Conservation (phyloP, 371 early-diverging fungal species). For the Capillidium heterosporum region DNA sequence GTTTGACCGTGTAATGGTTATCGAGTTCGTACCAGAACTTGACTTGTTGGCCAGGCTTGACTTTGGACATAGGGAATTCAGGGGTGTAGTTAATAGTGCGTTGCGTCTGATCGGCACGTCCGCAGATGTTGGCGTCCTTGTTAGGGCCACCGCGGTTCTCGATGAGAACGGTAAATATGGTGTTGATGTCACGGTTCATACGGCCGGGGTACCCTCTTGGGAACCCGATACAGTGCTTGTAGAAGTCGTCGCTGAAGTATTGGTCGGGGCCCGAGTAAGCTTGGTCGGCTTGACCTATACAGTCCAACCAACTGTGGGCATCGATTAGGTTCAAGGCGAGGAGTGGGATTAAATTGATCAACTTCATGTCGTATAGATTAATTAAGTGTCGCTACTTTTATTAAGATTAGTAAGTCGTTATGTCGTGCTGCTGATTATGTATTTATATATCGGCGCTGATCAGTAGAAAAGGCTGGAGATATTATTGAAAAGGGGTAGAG, state of each 20-base stretch:
- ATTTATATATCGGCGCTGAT: too few species aligned
- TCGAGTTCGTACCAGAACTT: conserved; percentile 25
- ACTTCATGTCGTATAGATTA: too few species aligned
- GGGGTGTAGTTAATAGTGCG: conserved; percentile 12
- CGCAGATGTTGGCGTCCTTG: conserved; percentile 18
- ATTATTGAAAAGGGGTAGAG: too few species aligned
- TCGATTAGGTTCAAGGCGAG: too few species aligned
- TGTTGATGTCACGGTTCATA: conserved; percentile 18
- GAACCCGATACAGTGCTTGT: conserved; percentile 16
- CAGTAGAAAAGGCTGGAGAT: too few species aligned
- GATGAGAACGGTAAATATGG: conserved; percentile 24
- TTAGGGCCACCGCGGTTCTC: conserved; percentile 6
- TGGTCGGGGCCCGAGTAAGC: background rate
- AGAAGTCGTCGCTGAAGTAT: background rate
- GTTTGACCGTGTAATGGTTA: conserved; percentile 19
- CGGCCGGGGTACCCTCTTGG: conserved; percentile 27
- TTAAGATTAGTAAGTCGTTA: too few species aligned
- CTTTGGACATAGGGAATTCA: conserved; percentile 18
- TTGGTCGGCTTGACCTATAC: conserved; percentile 12
- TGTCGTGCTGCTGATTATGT: too few species aligned
- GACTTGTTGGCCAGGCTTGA: conserved; percentile 20
- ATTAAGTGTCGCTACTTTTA: too few species aligned
- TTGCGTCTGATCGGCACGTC: conserved; percentile 11
- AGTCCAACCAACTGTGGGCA: conserved; percentile 32
- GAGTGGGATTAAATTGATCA: too few species aligned